Evolutionary conservation across 495 filamentous ascomycete genomes (phyloP).

Genomic region (Hyaloscypha hepaticicola): DNA sequence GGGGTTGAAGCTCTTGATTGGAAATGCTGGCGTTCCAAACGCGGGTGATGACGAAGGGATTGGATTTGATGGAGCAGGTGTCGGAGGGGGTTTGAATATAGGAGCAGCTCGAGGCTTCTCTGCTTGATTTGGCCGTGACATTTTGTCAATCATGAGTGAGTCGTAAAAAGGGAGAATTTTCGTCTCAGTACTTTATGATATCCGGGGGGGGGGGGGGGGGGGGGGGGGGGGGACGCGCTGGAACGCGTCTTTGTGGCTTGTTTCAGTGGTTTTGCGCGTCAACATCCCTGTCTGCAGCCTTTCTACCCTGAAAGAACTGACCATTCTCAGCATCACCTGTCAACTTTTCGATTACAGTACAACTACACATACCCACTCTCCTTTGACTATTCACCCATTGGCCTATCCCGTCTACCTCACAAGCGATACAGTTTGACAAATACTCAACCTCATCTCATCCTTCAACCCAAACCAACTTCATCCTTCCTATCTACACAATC

Average conservation of each 20-base stretch:
- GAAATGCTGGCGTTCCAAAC: slow-evolving; percentile 79
- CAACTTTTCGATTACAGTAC: not conserved
- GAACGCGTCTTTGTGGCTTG: not conserved
- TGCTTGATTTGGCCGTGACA: slow-evolving; percentile 24
- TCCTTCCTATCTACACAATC: not conserved
- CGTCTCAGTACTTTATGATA: not conserved
- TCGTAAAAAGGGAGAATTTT: not conserved
- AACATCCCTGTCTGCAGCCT: not conserved
- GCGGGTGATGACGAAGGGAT: slow-evolving; percentile 88
- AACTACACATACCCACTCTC: too few relatives aligned
- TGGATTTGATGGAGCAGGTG: slow-evolving; percentile 33
- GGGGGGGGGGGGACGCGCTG: not conserved
- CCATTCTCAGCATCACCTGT: slow-evolving; percentile 1
- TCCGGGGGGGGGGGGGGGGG: not conserved
- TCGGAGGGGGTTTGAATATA: slow-evolving; percentile 29
- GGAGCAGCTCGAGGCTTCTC: slow-evolving; percentile 30
- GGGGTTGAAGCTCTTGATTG: slow-evolving; percentile 58
- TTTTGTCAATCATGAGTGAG: slow-evolving; percentile 1
- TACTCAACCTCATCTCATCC: not conserved
- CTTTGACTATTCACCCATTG: not conserved
- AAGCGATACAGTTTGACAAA: not conserved
- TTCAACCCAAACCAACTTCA: slow-evolving; percentile 15
- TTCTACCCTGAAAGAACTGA: not conserved
- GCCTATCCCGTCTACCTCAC: not conserved
- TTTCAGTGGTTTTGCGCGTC: not conserved